Percentiles rank a stretch among this genome's conserved stretches.
phyloP scores from a whole-genome alignment of 2,329 filamentous ascomycete genomes.

The Exophiala lecanii-corni region DNA sequence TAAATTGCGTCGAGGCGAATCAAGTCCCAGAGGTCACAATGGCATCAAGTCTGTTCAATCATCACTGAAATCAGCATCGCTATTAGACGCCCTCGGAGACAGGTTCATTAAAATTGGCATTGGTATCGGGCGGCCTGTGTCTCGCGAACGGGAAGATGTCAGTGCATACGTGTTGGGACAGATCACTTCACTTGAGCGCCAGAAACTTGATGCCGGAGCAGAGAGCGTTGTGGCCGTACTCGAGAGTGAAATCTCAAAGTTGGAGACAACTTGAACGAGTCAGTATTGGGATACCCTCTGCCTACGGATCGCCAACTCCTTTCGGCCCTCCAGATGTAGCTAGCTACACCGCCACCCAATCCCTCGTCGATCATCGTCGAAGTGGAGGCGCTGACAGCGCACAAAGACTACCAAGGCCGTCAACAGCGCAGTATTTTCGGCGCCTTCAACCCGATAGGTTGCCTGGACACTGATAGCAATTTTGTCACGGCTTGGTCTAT shows the following conservation, averaged over 20 bases:
- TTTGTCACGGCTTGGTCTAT: no score
- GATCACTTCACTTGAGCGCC: conserved; percentile 53
- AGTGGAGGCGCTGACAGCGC: no score
- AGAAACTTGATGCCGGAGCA: conserved; percentile 45
- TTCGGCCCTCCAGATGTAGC: no score
- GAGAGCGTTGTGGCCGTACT: conserved; percentile 51
- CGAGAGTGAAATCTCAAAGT: conserved; percentile 40
- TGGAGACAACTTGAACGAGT: conserved; percentile 13
- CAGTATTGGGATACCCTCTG: no score
- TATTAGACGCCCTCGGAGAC: conserved; percentile 49
- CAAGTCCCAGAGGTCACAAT: conserved; percentile 67
- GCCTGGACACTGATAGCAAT: no score
- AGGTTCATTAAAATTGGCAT: conserved; percentile 63
- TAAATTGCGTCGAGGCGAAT: conserved; percentile 52
- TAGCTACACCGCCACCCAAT: no score
- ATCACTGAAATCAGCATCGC: conserved; percentile 16
- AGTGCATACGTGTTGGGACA: conserved; percentile 71
- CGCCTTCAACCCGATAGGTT: no score
- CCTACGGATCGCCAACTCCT: no score
- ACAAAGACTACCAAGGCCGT: no score
- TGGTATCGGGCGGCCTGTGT: conserved; percentile 77
- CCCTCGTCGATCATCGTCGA: no score
- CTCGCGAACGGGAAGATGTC: conserved; percentile 63
- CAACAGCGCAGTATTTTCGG: no score
- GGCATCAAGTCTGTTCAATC: conserved; percentile 61